Evolutionary conservation across 495 filamentous ascomycete genomes (phyloP), one percentile per base, ranked within the genome.

Genomic region (Penicillium coffeae): DNA sequence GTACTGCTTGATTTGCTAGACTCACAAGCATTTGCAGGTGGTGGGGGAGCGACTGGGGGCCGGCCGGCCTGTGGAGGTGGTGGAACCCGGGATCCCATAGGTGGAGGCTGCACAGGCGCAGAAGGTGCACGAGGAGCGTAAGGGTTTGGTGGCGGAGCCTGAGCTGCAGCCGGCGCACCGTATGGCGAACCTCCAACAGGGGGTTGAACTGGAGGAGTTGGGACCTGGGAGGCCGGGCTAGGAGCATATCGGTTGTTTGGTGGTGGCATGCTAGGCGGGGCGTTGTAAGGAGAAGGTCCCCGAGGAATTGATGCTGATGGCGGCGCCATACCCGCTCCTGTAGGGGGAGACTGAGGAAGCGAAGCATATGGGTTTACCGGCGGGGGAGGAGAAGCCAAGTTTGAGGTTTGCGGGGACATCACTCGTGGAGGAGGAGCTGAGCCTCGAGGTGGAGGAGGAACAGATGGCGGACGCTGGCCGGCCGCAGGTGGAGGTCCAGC

Each of bases 231-330:
- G 25, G 81, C 71, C 39, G 90, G 89, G 50, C 82, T 84, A 12
- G 93, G 93, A 12, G 93, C 86, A 70, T 96, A 96, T 52, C 92
- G 78, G 67, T 85, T 93, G 12, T 83, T 81, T 21, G 87, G 81
- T 8, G 90, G 83, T 3, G 84, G 73, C n/a, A 77, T 79, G 42
- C 82, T 67, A 6, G 89, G 89, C 44, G 90, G 89, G 38, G 86
- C 80, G 58, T 94, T 91, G 67, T 96, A 96, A 34, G 90, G 90
- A 14, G 91, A 96, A 3, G 88, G 76, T 12, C 88, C 89, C 34
- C 90, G 79, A 22, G 84, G 79, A 43, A 89, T 77, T 6, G 80
- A 74, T 49, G 77, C 74, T 43, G 78, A 68, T 40, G 70, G 66
- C 38, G 70, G 66, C 36, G 64, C 64, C 64, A 75, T 72, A 44